phyloP scores from a whole-genome alignment of 805 yeast genomes.

The Starmerella powellii region DNA sequence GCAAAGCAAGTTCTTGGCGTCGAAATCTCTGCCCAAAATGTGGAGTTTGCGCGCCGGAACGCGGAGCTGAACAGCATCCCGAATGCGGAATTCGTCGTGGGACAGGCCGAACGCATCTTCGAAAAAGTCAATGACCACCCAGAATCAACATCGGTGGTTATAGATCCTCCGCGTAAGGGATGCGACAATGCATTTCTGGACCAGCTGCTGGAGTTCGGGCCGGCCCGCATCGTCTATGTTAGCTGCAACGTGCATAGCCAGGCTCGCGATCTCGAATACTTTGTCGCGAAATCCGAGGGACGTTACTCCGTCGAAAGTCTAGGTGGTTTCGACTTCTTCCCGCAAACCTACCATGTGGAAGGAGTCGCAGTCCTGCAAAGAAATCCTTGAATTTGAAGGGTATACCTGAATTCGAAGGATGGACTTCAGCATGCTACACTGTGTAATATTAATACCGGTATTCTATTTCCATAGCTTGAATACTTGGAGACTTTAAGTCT shows the following conservation, averaged over 20 bases:
- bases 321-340: conserved; percentile 93
- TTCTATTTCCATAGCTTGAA: no score
- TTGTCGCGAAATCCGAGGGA: conserved; percentile 41
- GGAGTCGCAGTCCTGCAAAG: conserved; percentile 57
- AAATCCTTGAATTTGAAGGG: no score
- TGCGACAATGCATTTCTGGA: conserved; percentile 80
- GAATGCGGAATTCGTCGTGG: conserved; percentile 76
- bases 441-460: no score
- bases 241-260: conserved; percentile 97
- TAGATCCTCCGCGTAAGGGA: conserved; percentile 97
- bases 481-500: no score
- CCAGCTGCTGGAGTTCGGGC: conserved; percentile 72
- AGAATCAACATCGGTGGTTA: conserved; percentile 69
- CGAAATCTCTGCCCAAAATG: conserved; percentile 84
- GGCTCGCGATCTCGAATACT: conserved; percentile 83
- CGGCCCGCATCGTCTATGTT: conserved; percentile 81
- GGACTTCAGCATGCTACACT: no score
- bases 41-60: conserved; percentile 72
- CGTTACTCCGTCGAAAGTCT: conserved; percentile 63
- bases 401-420: no score
- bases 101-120: conserved; percentile 86
- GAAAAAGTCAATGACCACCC: conserved; percentile 51
- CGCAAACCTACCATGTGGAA: conserved; percentile 88
- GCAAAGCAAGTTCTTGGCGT: conserved; percentile 87
- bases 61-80: conserved; percentile 62